phyloP scores from a whole-genome alignment of 2,329 filamentous ascomycete genomes.

The Corinectria fuckeliana region DNA sequence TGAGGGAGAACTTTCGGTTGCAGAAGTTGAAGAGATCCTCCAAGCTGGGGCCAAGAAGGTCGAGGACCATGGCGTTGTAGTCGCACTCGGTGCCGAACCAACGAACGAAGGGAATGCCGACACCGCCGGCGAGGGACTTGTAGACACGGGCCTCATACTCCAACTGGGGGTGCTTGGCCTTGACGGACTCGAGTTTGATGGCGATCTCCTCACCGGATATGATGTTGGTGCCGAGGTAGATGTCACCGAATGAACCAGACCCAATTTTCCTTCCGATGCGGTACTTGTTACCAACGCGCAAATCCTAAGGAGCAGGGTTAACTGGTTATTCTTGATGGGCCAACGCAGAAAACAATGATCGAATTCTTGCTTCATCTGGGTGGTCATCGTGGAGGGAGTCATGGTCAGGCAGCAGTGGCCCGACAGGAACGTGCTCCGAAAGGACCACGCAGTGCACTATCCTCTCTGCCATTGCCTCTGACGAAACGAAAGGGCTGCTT shows the following conservation, averaged over 20 bases:
- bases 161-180: conserved; percentile 98
- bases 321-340: conserved; percentile 4
- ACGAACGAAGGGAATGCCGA: conserved; percentile 97
- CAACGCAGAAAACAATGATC: not conserved
- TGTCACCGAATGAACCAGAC: conserved; percentile 96
- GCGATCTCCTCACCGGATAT: conserved; percentile 99
- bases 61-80: conserved; percentile 99
- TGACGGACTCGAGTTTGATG: conserved; percentile 99
- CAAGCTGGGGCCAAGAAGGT: conserved; percentile 91
- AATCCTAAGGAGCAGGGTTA: conserved; percentile 68
- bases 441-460: not conserved
- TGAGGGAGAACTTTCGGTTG: conserved; percentile 99
- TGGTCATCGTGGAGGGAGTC: too few species aligned
- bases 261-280: conserved; percentile 99
- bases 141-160: conserved; percentile 98
- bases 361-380: not conserved
- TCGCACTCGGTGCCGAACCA: conserved; percentile 99
- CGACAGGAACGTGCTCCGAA: too few species aligned
- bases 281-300: conserved; percentile 99
- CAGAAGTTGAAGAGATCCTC: conserved; percentile 99
- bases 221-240: conserved; percentile 99
- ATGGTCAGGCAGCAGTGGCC: not conserved
- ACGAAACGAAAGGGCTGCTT: not conserved
- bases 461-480: not conserved
- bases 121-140: conserved; percentile 89